phyloP scores from a whole-genome alignment of 176 grass and related monocot species.

The Carex cristatella region DNA sequence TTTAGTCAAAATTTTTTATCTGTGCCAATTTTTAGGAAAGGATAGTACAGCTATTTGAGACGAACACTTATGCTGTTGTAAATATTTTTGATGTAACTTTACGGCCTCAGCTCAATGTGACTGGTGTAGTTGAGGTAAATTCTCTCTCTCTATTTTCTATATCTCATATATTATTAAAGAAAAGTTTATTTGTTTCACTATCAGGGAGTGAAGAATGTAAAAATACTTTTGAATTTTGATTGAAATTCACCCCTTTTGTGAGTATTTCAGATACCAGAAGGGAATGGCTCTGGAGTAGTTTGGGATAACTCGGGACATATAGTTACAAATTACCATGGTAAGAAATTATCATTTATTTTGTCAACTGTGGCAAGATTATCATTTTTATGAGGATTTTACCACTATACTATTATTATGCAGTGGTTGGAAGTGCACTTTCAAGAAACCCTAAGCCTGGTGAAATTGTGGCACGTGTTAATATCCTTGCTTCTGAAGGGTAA shows the following conservation, averaged over 20 bases:
- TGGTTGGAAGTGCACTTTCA: slow-evolving; percentile 93
- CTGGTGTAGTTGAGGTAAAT: slow-evolving; percentile 88
- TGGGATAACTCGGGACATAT: slow-evolving; percentile 88
- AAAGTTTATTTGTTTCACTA: background rate
- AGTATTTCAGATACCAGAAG: slow-evolving; percentile 79
- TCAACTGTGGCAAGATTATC: background rate
- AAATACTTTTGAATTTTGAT: slow-evolving; percentile 22
- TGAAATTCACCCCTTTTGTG: slow-evolving; percentile 17
- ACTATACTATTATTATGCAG: slow-evolving; percentile 26
- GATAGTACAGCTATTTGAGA: slow-evolving; percentile 80
- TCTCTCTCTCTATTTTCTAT: background rate
- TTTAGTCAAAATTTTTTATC: background rate
- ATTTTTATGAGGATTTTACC: background rate
- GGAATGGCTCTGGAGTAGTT: slow-evolving; percentile 97
- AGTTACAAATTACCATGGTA: slow-evolving; percentile 99
- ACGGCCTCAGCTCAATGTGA: slow-evolving; percentile 82
- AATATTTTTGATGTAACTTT: slow-evolving; percentile 94
- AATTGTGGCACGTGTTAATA: slow-evolving; percentile 86
- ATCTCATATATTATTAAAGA: background rate
- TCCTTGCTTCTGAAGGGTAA: slow-evolving; percentile 91
- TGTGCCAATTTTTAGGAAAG: slow-evolving; percentile 39
- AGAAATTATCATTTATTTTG: background rate
- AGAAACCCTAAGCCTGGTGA: slow-evolving; percentile 69
- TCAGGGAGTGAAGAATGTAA: background rate
- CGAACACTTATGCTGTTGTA: slow-evolving; percentile 91